Evolutionary conservation across 176 grass and related monocot genomes (phyloP).

Genomic region (Puya raimondii): DNA sequence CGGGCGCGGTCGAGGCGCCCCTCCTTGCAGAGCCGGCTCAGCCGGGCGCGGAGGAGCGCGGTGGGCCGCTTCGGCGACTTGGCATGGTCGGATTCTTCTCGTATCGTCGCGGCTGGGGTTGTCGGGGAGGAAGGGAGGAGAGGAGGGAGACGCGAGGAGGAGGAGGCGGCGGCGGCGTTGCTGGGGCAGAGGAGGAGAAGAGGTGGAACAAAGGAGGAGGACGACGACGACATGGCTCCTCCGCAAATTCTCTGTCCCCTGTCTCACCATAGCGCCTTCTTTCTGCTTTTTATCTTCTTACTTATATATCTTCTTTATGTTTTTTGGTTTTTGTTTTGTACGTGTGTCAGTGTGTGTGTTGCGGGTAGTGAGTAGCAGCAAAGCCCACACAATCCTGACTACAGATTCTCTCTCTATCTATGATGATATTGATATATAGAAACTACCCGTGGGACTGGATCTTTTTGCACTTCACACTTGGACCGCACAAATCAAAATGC

Average conservation of each 20-base stretch:
- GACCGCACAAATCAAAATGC: too few relatives aligned
- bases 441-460: too few relatives aligned
- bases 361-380: too few relatives aligned
- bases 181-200: conserved; percentile 7
- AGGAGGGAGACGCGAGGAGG: background rate
- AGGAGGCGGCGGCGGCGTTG: background rate
- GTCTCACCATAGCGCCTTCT: background rate
- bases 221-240: background rate
- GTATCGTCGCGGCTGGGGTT: background rate
- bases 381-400: too few relatives aligned
- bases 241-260: background rate
- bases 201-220: background rate
- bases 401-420: too few relatives aligned
- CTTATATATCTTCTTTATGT: too few relatives aligned
- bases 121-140: conserved; percentile 10
- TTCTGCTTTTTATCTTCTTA: too few relatives aligned
- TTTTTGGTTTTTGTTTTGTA: too few relatives aligned
- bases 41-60: conserved; percentile 21
- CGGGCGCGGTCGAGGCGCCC: conserved; percentile 58
- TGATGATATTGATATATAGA: too few relatives aligned
- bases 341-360: too few relatives aligned
- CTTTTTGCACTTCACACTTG: too few relatives aligned
- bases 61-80: background rate
- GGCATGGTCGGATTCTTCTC: background rate
- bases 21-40: conserved; percentile 67